Evolutionary conservation across 441 rosid genomes (phyloP).

Genomic region (California macrophylla): DNA sequence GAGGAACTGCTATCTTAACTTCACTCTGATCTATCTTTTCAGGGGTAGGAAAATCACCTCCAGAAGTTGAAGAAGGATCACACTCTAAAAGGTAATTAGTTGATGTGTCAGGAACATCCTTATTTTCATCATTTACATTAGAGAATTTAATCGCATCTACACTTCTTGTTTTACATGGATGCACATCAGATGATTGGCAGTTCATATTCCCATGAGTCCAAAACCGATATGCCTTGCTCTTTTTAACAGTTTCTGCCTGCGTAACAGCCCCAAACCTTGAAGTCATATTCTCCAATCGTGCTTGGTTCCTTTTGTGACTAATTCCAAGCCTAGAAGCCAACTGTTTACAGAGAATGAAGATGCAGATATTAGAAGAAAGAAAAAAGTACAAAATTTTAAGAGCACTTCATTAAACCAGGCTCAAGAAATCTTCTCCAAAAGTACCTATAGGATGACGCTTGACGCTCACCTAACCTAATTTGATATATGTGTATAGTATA

Average conservation of each 20-base stretch:
- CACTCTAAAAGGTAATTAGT: conserved; percentile 27
- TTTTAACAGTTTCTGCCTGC: conserved; percentile 61
- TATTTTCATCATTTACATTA: conserved; percentile 23
- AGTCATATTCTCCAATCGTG: conserved; percentile 57
- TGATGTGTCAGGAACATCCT: conserved; percentile 29
- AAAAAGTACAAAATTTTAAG: neutral
- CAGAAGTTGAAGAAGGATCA: conserved; percentile 35
- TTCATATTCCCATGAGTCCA: conserved; percentile 56
- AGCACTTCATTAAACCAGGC: neutral
- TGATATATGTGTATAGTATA: neutral
- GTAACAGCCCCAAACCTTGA: conserved; percentile 64
- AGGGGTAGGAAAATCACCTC: conserved; percentile 31
- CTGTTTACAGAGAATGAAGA: conserved; percentile 32
- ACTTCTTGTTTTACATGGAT: conserved; percentile 31
- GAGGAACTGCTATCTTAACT: conserved; percentile 31
- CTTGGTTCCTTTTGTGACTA: conserved; percentile 67
- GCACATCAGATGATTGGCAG: conserved; percentile 35
- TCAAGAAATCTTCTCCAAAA: neutral
- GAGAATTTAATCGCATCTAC: conserved; percentile 24
- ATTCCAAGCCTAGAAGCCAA: conserved; percentile 73
- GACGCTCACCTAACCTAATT: too few species aligned
- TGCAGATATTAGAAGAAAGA: conserved; percentile 2
- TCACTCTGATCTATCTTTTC: conserved; percentile 27
- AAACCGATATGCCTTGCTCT: conserved; percentile 56
- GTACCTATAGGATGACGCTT: neutral